Percentiles rank a stretch among this genome's conserved stretches.
Conservation (phyloP, 164 flowering plant species). For the Kalanchoe fedtschenkoi region DNA sequence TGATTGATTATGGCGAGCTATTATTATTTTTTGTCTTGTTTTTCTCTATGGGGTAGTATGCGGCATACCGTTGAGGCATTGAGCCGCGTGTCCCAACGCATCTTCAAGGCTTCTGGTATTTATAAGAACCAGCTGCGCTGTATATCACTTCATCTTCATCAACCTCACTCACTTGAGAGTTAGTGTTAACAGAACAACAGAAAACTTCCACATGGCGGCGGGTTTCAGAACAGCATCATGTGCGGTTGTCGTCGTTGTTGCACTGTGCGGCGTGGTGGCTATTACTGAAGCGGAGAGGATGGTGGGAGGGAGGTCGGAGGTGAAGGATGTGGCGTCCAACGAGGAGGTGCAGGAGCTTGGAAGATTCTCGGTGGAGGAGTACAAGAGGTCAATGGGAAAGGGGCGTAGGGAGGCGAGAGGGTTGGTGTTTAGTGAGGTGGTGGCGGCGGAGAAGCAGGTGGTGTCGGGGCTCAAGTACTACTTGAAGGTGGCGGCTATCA, state of each 20-base stretch:
- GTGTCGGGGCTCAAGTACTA: conserved; percentile 54
- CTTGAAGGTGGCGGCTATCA: conserved; percentile 24
- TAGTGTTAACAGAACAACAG: background rate
- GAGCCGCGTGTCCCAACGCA: background rate
- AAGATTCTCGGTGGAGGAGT: conserved; percentile 48
- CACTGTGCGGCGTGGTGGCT: background rate
- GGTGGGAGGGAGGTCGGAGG: conserved; percentile 38
- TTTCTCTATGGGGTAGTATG: background rate
- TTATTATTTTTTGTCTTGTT: background rate
- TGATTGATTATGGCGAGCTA: background rate
- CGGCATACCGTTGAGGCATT: background rate
- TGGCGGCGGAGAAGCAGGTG: conserved; percentile 49
- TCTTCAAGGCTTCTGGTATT: too few species aligned
- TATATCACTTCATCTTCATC: background rate
- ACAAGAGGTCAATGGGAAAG: conserved; percentile 19
- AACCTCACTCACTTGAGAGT: too few species aligned
- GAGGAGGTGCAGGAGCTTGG: conserved; percentile 61
- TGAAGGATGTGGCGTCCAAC: conserved; percentile 36
- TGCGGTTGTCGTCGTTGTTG: background rate
- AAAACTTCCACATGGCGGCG: background rate
- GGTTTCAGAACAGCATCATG: background rate
- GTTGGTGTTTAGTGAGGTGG: conserved; percentile 34
- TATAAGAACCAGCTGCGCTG: background rate
- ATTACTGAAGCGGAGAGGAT: background rate
- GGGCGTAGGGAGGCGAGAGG: background rate